Evolutionary conservation across 345 rosid genomes (phyloP), one percentile per base, ranked within the genome.

Genomic region (Acer saccharum): DNA sequence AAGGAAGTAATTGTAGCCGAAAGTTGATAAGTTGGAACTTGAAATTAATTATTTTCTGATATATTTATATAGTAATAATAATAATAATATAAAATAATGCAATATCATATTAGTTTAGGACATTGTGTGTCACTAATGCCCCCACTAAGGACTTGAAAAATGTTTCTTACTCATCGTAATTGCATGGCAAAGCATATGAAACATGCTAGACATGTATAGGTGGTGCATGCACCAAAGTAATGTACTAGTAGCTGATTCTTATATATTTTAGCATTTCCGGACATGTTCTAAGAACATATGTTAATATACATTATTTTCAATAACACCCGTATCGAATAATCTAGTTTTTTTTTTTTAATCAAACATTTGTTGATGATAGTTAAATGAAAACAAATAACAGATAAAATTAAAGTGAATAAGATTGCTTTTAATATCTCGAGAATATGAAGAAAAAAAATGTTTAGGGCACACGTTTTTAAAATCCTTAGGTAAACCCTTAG

Each of bases 161-260:
- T 67, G 25, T 58, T 44, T 61, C 76, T 21, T 73, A 60, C 39
- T 48, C 77, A 11, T 76, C 76, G 39, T 62, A 62, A 66, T 55
- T 80, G 74, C 80, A 72, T 76, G 77, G 69, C 75, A 64, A 25
- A 65, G 11, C 71, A 54, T 66, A 6, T 10, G 10, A 48, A 74
- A 6, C 62, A 70, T 32, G 52, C 71, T 43, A 74, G 13, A 27
- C 29, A 48, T 14, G 20, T 25, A 29, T 17, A 29, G 70, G 13
- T 63, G 32, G 46, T 62, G 66, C 69, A 75, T 76, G 76, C 72
- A 79, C 65, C 46, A 23, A 32, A 5, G 21, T 25, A 48, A 27
- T 35, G 39, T 6, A 10, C 23, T 50, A 50, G 13, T 50, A 12
- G 16, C 55, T 50, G 14, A 0, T 35, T 4, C 55, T 50, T 50